Base-by-base conservation (phyloP, 192 early-diverging fungal genomes). In the Dissophora ornata region DNA sequence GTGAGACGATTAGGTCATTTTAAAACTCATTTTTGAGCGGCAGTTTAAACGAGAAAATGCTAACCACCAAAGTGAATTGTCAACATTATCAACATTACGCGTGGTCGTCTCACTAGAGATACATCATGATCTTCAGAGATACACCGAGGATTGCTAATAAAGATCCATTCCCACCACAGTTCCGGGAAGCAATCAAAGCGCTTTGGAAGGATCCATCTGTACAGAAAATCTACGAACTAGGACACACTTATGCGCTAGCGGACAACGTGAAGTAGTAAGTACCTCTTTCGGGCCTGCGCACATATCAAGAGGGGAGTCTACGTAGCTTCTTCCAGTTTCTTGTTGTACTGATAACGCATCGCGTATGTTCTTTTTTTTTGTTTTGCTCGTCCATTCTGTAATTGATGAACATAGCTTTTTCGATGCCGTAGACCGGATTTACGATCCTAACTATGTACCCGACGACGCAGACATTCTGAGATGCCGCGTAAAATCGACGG, bases 401-500 rank as follows among this genome's bases (percentile, higher is more conserved):
- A n/a, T n/a, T n/a, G n/a, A n/a, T n/a, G n/a, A n/a, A n/a, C n/a
- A n/a, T 30, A 89, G 87, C 60, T 89, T 83, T 51, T 88, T 85
- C 60, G 79, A 79, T 28, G 57, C 77, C 12, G 49, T 89, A 4
- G 85, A 88, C 64, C 46, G 79, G n/a, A 45, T 89, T 13, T 82
- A 80, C 57, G 51, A 50, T 8, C 26, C 47, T 12, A 60, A 79
- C 24, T 89, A 87, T 62, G 67, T 79, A 38, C 88, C 88, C n/a
- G 77, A 63, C 22, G 86, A 89, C 34, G 82, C 85, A 22, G 88
- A 89, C 67, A 85, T 89, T 26, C 48, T 89, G 32, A 62, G 87
- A n/a, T 83, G 83, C 53, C 80, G 88, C 41, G 81, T 84, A 33
- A 89, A 88, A 51, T 86, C 88, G 16, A 88, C 87, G 3, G 87